A percentile compares a stretch with the other conserved stretches of the same genome.
Conservation (phyloP, 768 basidiomycete genomes). For the Leccinum broughii region DNA sequence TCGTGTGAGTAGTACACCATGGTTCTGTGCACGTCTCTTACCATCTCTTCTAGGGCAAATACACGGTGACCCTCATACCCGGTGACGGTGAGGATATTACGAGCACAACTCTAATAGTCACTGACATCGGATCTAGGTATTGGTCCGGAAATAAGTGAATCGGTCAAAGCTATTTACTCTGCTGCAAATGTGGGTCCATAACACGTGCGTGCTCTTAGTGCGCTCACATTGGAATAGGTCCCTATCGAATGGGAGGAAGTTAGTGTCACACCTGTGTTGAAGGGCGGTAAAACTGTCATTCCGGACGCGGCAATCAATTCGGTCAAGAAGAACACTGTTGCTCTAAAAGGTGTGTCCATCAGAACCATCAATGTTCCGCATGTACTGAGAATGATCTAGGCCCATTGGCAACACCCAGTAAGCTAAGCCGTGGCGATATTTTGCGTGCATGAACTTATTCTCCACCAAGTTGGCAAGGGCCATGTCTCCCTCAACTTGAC, state of each 20-base stretch:
- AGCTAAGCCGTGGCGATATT: conserved; percentile 34
- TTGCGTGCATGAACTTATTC: conserved; percentile 15
- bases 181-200: conserved; percentile 68
- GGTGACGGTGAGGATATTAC: conserved; percentile 73
- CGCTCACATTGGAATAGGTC: conserved; percentile 54
- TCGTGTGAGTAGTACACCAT: conserved; percentile 56
- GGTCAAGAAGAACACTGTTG: conserved; percentile 96
- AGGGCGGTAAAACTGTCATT: conserved; percentile 95
- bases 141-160: conserved; percentile 97
- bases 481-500: conserved; percentile 98
- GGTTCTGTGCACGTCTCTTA: conserved; percentile 2
- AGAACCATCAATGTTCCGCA: background rate
- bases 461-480: conserved; percentile 87
- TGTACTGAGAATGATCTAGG: conserved; percentile 45
- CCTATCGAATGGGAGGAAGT: conserved; percentile 99
- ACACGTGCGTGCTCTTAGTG: conserved; percentile 6
- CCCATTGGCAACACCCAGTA: conserved; percentile 96
- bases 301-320: conserved; percentile 89
- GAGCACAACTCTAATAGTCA: conserved; percentile 5
- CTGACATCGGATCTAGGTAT: conserved; percentile 62
- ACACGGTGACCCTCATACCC: conserved; percentile 93
- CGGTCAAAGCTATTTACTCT: conserved; percentile 90
- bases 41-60: conserved; percentile 72
- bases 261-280: conserved; percentile 90
- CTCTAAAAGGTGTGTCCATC: conserved; percentile 77